Conservation (phyloP, 257 asterid genomes). For the Parsonsia alboflavescens region DNA sequence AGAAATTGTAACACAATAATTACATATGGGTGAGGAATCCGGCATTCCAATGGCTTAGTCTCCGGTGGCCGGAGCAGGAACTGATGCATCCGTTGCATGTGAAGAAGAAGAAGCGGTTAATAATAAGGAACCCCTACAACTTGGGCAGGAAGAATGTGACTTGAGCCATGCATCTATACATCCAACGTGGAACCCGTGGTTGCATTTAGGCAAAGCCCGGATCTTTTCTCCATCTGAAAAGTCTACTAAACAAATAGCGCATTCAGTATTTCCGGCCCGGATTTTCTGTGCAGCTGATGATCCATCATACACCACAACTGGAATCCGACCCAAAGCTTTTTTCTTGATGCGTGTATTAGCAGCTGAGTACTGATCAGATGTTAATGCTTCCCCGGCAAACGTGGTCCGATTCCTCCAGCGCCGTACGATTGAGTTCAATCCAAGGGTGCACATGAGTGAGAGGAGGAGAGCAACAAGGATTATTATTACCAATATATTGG, state of each 20-base stretch:
- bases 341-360: neutral
- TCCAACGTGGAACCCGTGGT: neutral
- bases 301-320: neutral
- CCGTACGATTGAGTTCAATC: constrained; percentile 39
- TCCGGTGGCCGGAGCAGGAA: neutral
- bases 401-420: constrained; percentile 20
- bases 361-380: neutral
- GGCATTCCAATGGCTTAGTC: neutral
- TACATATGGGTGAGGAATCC: too few relatives aligned
- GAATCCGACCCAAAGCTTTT: neutral
- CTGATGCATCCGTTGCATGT: neutral
- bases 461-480: constrained; percentile 47
- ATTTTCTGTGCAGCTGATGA: neutral
- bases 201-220: neutral
- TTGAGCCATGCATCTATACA: neutral
- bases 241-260: neutral
- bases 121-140: neutral
- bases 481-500: constrained; percentile 43
- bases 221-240: neutral
- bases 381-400: neutral
- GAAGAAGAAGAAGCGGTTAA: neutral
- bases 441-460: constrained; percentile 50
- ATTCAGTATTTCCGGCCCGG: neutral
- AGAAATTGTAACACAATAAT: too few relatives aligned
- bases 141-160: constrained; percentile 2